A percentile compares a stretch with the other conserved stretches of the same genome.
Evolutionary conservation across 148 eudicot species (phyloP).

Genomic region (Silene conica): DNA sequence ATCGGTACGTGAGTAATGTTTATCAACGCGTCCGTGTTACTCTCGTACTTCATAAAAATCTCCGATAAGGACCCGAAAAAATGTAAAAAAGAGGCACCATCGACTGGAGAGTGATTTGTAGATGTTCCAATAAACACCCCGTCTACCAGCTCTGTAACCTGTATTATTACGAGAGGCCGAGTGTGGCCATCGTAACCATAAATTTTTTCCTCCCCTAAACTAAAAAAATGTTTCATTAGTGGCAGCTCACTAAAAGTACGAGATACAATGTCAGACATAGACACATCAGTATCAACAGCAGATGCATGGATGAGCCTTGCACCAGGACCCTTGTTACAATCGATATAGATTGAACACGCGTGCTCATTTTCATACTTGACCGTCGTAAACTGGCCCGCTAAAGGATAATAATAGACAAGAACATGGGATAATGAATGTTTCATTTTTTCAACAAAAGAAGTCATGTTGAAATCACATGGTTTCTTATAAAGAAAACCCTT

Average conservation of each 20-base stretch:
- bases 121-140: conserved; percentile 10
- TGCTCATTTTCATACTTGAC: not conserved
- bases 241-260: too few species aligned
- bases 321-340: conserved; percentile 42
- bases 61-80: conserved; percentile 3
- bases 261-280: too few species aligned
- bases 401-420: conserved; percentile 10
- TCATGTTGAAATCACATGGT: not conserved
- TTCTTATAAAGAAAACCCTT: conserved; percentile 3
- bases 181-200: conserved; percentile 18
- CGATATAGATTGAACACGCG: conserved; percentile 1
- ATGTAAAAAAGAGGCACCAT: conserved; percentile 5
- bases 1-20: not conserved
- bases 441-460: conserved; percentile 2
- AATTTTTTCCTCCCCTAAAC: too few species aligned
- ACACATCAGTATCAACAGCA: conserved; percentile 13
- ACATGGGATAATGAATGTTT: conserved; percentile 11
- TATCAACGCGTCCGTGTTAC: not conserved
- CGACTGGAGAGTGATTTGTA: not conserved
- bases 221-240: too few species aligned
- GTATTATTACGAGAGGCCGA: conserved; percentile 38
- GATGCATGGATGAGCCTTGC: conserved; percentile 36
- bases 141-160: conserved; percentile 21
- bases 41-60: not conserved
- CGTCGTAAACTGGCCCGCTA: too few species aligned